Conservation (phyloP, 2,329 filamentous ascomycete genomes). For the Aspergillus fructus region DNA sequence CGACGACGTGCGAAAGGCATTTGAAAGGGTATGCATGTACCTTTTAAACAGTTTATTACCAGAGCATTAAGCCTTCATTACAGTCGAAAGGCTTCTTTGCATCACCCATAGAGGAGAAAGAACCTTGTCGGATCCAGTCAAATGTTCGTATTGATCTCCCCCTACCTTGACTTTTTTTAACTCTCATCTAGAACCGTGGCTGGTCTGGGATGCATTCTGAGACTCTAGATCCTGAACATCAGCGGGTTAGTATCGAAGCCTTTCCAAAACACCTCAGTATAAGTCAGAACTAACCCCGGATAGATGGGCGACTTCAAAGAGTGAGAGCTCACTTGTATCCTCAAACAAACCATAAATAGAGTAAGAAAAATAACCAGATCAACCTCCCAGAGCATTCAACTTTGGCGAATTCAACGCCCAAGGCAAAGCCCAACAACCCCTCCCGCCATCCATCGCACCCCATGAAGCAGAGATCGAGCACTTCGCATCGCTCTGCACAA, state of each 20-base stretch:
- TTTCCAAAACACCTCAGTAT: not conserved
- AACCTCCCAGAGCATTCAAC: slow-evolving; percentile 73
- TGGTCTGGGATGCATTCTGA: slow-evolving; percentile 89
- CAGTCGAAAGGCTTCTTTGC: slow-evolving; percentile 73
- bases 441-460: slow-evolving; percentile 64
- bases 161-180: not conserved
- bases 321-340: slow-evolving; percentile 44
- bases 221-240: slow-evolving; percentile 78
- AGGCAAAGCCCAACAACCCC: slow-evolving; percentile 70
- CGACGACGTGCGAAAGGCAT: slow-evolving; percentile 67
- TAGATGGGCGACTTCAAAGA: slow-evolving; percentile 86
- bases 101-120: slow-evolving; percentile 69
- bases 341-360: not conserved
- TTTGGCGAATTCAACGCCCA: slow-evolving; percentile 70
- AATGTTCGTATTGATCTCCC: slow-evolving; percentile 30
- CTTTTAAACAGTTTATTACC: not conserved
- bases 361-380: not conserved
- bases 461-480: slow-evolving; percentile 61
- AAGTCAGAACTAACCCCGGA: slow-evolving; percentile 10
- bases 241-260: slow-evolving; percentile 58
- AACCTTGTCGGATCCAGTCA: slow-evolving; percentile 69
- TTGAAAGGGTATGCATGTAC: slow-evolving; percentile 62
- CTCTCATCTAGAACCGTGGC: slow-evolving; percentile 66
- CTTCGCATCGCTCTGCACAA: slow-evolving; percentile 71
- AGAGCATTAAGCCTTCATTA: not conserved